Conservation (phyloP, 805 yeast genomes). For the Pichia paraexigua region DNA sequence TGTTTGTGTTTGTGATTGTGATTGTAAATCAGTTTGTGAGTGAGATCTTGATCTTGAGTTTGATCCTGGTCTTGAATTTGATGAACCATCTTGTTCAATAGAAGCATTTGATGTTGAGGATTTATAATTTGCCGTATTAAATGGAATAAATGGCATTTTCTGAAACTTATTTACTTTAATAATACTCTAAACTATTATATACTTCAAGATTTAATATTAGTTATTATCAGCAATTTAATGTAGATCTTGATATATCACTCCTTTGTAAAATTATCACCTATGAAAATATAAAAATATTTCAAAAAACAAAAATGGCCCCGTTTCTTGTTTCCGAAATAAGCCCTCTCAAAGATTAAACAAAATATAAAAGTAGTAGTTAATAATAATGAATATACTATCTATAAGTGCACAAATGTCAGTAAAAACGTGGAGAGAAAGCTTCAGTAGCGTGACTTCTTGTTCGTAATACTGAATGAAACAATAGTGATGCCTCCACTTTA, state of each 20-base stretch:
- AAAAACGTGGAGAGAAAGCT: background rate
- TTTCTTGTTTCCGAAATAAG: background rate
- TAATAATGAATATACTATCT: background rate
- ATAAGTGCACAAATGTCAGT: background rate
- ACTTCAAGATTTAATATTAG: too few relatives aligned
- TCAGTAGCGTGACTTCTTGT: background rate
- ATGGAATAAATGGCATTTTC: slow-evolving; percentile 7
- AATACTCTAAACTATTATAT: background rate
- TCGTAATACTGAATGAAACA: background rate
- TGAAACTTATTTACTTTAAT: background rate
- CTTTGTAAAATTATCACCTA: too few relatives aligned
- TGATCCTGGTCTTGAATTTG: background rate
- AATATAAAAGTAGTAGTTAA: background rate
- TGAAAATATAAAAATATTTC: background rate
- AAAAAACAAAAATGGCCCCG: background rate
- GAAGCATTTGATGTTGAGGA: background rate
- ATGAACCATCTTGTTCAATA: background rate
- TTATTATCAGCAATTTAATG: too few relatives aligned
- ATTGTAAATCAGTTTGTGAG: background rate
- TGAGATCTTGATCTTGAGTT: background rate
- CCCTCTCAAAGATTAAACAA: background rate
- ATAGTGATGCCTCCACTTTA: background rate
- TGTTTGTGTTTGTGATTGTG: background rate
- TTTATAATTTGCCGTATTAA: slow-evolving; percentile 1
- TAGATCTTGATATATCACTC: background rate